A percentile compares a stretch with the other conserved stretches of the same genome.
Conservation (phyloP, 2,329 filamentous ascomycete genomes). For the Colletotrichum navitas region DNA sequence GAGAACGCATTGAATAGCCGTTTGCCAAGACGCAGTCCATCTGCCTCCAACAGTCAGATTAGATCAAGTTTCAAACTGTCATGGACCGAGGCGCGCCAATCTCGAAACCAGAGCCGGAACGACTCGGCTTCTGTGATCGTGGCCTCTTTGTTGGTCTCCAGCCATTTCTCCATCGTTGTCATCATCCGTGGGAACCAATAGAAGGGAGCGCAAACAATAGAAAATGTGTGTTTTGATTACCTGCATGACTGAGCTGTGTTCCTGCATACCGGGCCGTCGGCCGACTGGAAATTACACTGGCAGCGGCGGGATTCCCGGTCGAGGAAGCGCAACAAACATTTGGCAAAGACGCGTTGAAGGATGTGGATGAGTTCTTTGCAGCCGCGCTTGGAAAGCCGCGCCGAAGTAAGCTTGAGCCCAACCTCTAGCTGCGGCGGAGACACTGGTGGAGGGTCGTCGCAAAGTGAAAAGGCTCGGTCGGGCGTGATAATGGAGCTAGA, state of each 20-base stretch:
- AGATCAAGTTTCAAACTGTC: conserved; percentile 72
- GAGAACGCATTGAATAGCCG: conserved; percentile 34
- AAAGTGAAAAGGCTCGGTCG: conserved; percentile 20
- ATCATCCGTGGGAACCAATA: conserved; percentile 52
- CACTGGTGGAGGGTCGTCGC: conserved; percentile 2
- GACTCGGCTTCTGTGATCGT: conserved; percentile 63
- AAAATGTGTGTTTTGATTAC: conserved; percentile 38
- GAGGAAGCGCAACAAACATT: conserved; percentile 27
- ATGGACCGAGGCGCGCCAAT: conserved; percentile 53
- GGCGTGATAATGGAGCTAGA: conserved; percentile 23
- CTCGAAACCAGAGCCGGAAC: conserved; percentile 61
- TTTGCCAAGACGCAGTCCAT: not conserved
- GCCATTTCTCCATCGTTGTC: conserved; percentile 54
- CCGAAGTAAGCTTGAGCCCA: conserved; percentile 4
- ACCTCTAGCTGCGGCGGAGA: conserved; percentile 8
- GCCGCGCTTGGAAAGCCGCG: conserved; percentile 1
- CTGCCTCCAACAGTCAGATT: conserved; percentile 64
- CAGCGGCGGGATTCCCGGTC: conserved; percentile 7
- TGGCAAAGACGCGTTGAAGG: conserved; percentile 35
- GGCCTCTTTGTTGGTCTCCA: conserved; percentile 46
- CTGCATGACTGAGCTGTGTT: conserved; percentile 37
- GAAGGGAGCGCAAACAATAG: conserved; percentile 32
- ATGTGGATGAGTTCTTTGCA: conserved; percentile 35
- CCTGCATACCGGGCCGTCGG: conserved; percentile 32
- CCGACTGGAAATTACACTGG: conserved; percentile 19